Evolutionary conservation across 2,329 filamentous ascomycete genomes (phyloP).

Genomic region (Monosporascus sp.): DNA sequence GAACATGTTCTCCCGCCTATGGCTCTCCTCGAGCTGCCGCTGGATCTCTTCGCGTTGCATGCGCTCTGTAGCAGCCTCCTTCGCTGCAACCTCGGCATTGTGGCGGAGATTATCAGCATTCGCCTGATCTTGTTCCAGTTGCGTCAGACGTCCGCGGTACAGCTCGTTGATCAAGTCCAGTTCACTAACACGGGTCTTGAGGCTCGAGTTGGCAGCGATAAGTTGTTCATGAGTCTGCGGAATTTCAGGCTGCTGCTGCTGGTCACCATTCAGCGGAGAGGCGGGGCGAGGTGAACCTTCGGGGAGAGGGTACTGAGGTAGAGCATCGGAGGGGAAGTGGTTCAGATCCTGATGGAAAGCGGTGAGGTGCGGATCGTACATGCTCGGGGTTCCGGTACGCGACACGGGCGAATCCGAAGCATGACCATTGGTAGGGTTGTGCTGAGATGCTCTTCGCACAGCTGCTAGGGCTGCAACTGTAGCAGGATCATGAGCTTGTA

Average conservation of each 20-base stretch:
- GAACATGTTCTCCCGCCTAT: constrained; percentile 72
- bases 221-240: constrained; percentile 77
- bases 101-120: constrained; percentile 50
- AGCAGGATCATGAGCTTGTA: constrained; percentile 45
- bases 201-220: constrained; percentile 70
- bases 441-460: constrained; percentile 54
- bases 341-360: constrained; percentile 71
- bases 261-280: constrained; percentile 46
- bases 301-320: constrained; percentile 46
- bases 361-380: constrained; percentile 70
- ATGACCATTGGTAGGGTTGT: constrained; percentile 70
- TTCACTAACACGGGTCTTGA: constrained; percentile 95
- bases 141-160: constrained; percentile 69
- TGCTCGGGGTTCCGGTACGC: constrained; percentile 70
- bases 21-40: constrained; percentile 67
- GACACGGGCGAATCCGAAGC: constrained; percentile 74
- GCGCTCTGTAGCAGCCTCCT: constrained; percentile 52
- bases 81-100: constrained; percentile 47
- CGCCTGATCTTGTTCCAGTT: constrained; percentile 72
- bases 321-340: constrained; percentile 54
- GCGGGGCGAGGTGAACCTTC: constrained; percentile 48
- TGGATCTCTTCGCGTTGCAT: constrained; percentile 47
- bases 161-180: constrained; percentile 90
- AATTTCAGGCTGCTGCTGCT: constrained; percentile 60
- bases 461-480: constrained; percentile 49